Conservation (phyloP, 225 moss, liverwort and hornwort species). For the Takakia lepidozioides region DNA sequence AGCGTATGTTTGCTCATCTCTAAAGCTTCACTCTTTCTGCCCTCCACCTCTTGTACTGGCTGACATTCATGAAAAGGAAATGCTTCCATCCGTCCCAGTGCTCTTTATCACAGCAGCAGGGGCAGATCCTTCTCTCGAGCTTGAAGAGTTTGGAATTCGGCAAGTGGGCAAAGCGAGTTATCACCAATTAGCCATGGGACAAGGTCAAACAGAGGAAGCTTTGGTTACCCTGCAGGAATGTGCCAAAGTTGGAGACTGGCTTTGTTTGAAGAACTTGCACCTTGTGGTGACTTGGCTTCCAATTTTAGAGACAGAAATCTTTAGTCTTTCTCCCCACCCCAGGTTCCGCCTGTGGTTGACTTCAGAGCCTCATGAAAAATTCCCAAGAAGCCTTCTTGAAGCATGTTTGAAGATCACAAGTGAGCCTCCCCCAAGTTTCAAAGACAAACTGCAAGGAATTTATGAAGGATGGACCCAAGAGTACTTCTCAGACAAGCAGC, state of each 20-base stretch:
- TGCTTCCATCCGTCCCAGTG: slow-evolving; percentile 5
- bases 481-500: slow-evolving; percentile 4
- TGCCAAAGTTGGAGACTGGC: slow-evolving; percentile 21
- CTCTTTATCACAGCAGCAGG: slow-evolving; percentile 24
- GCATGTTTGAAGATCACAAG: slow-evolving; percentile 19
- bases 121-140: slow-evolving; percentile 23
- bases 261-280: slow-evolving; percentile 27
- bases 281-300: slow-evolving; percentile 23
- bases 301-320: slow-evolving; percentile 14
- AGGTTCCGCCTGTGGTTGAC: slow-evolving; percentile 27
- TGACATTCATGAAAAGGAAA: slow-evolving; percentile 9
- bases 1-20: slow-evolving; percentile 11
- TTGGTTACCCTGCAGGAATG: slow-evolving; percentile 9
- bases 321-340: slow-evolving; percentile 14
- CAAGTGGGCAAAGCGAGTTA: slow-evolving; percentile 17
- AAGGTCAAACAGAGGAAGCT: slow-evolving; percentile 27
- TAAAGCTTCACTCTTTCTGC: slow-evolving; percentile 12
- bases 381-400: slow-evolving; percentile 15
- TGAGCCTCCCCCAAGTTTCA: slow-evolving; percentile 20
- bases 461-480: slow-evolving; percentile 17
- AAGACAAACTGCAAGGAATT: slow-evolving; percentile 16
- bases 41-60: slow-evolving; percentile 8
- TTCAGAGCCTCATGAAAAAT: slow-evolving; percentile 19
- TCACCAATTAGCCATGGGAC: slow-evolving; percentile 26
- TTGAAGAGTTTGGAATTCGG: slow-evolving; percentile 20